Conservation (phyloP, 371 early-diverging fungal species). For the Syncephalastrum racemosum region DNA sequence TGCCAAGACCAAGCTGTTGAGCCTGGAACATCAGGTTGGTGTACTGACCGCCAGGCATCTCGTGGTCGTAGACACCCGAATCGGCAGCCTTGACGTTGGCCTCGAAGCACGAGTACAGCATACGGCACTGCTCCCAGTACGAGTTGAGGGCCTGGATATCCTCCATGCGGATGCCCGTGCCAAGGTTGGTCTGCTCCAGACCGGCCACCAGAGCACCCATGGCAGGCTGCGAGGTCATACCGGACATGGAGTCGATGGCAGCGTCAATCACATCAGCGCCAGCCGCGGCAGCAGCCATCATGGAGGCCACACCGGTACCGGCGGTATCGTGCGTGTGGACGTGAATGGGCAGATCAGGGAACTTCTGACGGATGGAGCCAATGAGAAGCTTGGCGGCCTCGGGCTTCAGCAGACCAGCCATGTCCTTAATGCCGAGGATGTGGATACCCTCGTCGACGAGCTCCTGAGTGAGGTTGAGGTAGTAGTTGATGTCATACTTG, state of each 20-base stretch:
- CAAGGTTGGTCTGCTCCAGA: slow-evolving; percentile 69
- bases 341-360: slow-evolving; percentile 93
- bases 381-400: slow-evolving; percentile 81
- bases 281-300: slow-evolving; percentile 91
- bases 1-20: slow-evolving; percentile 88
- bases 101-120: slow-evolving; percentile 94
- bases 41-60: slow-evolving; percentile 98
- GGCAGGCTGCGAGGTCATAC: slow-evolving; percentile 93
- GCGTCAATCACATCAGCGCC: slow-evolving; percentile 93
- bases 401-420: slow-evolving; percentile 96
- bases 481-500: slow-evolving; percentile 90
- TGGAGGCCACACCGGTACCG: slow-evolving; percentile 93
- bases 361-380: slow-evolving; percentile 78
- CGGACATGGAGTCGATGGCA: slow-evolving; percentile 94
- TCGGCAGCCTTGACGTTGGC: slow-evolving; percentile 85
- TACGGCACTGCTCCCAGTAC: slow-evolving; percentile 95
- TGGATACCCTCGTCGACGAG: slow-evolving; percentile 92
- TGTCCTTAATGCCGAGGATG: slow-evolving; percentile 94
- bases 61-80: slow-evolving; percentile 90
- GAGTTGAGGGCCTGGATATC: slow-evolving; percentile 80
- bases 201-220: slow-evolving; percentile 94
- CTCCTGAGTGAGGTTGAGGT: slow-evolving; percentile 84
- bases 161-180: slow-evolving; percentile 82
- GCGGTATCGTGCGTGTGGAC: slow-evolving; percentile 97
- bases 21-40: slow-evolving; percentile 97